A percentile compares a stretch with the other conserved stretches of the same genome.
Conservation (phyloP, 495 filamentous ascomycete genomes). For the Rhizodiscina lignyota region DNA sequence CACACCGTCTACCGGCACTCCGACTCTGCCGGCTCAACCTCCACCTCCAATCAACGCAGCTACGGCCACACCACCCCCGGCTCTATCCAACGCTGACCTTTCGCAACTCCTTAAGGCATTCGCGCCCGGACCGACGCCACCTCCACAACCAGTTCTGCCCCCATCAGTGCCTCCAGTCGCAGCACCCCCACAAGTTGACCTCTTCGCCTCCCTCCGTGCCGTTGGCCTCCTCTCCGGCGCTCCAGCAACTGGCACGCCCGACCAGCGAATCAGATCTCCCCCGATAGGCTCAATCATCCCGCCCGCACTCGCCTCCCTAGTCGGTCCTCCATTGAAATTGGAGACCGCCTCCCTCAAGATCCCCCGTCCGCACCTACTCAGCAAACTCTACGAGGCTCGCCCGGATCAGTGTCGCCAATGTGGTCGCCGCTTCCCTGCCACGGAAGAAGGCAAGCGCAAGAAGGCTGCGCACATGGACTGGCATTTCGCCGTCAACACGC, state of each 20-base stretch:
- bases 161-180: slow-evolving; percentile 4
- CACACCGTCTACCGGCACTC: slow-evolving; percentile 6
- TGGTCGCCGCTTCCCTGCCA: slow-evolving; percentile 66
- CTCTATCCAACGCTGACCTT: slow-evolving; percentile 3
- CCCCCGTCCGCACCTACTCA: slow-evolving; percentile 57
- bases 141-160: slow-evolving; percentile 1
- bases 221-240: not conserved
- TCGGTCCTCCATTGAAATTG: no score
- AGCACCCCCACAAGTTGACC: slow-evolving; percentile 3
- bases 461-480: slow-evolving; percentile 94
- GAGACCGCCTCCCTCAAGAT: no score
- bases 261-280: no score
- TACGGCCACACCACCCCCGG: slow-evolving; percentile 1
- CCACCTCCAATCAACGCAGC: slow-evolving; percentile 1
- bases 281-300: no score
- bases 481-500: slow-evolving; percentile 90
- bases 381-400: slow-evolving; percentile 56
- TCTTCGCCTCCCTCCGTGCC: slow-evolving; percentile 5
- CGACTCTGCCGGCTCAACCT: slow-evolving; percentile 23
- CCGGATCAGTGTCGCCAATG: slow-evolving; percentile 82
- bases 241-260: slow-evolving; percentile 13
- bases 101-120: slow-evolving; percentile 3
- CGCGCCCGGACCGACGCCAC: slow-evolving; percentile 1
- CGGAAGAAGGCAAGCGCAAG: slow-evolving; percentile 59
- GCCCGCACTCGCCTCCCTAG: not conserved